phyloP scores from a whole-genome alignment of 495 filamentous ascomycete genomes.

The Aspergillus wentii region DNA sequence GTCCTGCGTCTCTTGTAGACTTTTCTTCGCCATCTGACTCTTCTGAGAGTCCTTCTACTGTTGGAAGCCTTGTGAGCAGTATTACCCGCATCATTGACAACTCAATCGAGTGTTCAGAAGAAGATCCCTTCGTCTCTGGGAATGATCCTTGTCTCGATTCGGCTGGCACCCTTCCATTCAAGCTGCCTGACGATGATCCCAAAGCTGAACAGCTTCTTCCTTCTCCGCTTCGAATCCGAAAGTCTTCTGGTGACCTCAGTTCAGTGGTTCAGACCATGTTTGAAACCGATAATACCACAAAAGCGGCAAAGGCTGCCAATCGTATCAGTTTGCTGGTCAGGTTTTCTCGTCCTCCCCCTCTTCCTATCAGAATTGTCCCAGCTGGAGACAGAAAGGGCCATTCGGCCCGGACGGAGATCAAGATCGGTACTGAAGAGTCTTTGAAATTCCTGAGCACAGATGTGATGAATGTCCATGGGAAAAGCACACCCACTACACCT shows the following conservation, averaged over 20 bases:
- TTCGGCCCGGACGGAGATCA: too few relatives aligned
- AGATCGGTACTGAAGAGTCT: too few relatives aligned
- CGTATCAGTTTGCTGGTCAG: too few relatives aligned
- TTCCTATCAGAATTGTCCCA: conserved; percentile 20
- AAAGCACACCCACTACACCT: conserved; percentile 2
- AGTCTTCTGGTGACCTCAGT: conserved; percentile 4
- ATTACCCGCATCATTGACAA: conserved; percentile 24
- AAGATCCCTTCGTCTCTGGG: conserved; percentile 26
- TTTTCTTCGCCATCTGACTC: conserved; percentile 3
- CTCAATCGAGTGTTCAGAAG: conserved; percentile 9
- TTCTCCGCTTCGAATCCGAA: conserved; percentile 23
- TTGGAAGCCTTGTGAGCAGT: conserved; percentile 13
- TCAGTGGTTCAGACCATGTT: neutral
- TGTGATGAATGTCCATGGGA: too few relatives aligned
- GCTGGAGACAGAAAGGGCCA: neutral
- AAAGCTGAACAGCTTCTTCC: conserved; percentile 9
- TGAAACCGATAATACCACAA: neutral
- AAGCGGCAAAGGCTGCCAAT: neutral
- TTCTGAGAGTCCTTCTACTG: conserved; percentile 6
- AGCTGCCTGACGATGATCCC: too few relatives aligned
- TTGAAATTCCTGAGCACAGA: too few relatives aligned
- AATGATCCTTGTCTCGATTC: too few relatives aligned
- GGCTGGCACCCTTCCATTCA: too few relatives aligned
- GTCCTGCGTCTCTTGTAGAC: conserved; percentile 4
- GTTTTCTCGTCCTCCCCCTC: conserved; percentile 13